These are phyloP conservation scores for Aspergillus pseudoglaucus DNA, from an alignment of 2,329 filamentous ascomycete genomes.

Conservation along the genomic window DNA sequence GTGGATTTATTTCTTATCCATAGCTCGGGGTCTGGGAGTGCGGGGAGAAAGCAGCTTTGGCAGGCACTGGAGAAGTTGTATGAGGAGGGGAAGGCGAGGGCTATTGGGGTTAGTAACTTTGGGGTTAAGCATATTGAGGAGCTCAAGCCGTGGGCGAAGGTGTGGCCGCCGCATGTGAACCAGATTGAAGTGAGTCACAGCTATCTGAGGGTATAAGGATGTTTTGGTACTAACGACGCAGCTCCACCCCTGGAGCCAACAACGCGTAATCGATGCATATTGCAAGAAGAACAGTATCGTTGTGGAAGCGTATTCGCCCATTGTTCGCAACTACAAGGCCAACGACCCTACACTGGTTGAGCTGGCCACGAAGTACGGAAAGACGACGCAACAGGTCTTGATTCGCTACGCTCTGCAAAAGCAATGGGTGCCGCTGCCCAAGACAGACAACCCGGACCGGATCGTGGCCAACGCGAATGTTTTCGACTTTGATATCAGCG, in stretches of 20 bases:
- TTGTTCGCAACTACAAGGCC: constrained; percentile 63
- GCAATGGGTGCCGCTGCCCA: constrained; percentile 65
- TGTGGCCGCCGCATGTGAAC: constrained; percentile 66
- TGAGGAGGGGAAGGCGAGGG: constrained; percentile 53
- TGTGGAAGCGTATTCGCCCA: constrained; percentile 48
- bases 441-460: constrained; percentile 62
- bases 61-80: constrained; percentile 57
- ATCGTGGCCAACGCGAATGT: constrained; percentile 62
- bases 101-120: constrained; percentile 69
- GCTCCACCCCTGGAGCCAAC: constrained; percentile 68
- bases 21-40: constrained; percentile 50
- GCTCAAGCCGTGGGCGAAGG: constrained; percentile 57
- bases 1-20: constrained; percentile 69
- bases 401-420: constrained; percentile 79
- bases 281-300: constrained; percentile 47
- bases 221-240: constrained; percentile 23
- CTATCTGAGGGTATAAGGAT: constrained; percentile 6
- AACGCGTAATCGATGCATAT: constrained; percentile 53
- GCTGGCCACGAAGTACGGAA: constrained; percentile 65
- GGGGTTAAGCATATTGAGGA: constrained; percentile 62
- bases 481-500: constrained; percentile 53
- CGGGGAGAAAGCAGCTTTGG: constrained; percentile 58
- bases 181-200: constrained; percentile 58
- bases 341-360: constrained; percentile 59
- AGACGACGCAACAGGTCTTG: constrained; percentile 69